phyloP scores from a whole-genome alignment of 2,329 filamentous ascomycete species.

The Diaporthe vexans region DNA sequence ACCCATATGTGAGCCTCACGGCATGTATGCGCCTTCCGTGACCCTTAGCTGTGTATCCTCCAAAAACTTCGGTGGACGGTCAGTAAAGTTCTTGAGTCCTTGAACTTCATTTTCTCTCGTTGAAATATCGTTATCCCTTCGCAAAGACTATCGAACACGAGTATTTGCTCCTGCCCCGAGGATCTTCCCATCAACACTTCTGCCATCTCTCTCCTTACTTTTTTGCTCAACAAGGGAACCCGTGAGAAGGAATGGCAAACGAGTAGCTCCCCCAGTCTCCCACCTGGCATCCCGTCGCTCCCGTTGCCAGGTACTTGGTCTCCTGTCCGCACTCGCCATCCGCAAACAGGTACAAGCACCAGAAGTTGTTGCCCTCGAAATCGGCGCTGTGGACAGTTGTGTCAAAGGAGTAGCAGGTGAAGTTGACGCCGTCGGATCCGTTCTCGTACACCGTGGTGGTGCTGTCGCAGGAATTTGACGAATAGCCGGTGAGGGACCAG shows the following conservation, averaged over 20 bases:
- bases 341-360: constrained; percentile 8
- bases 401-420: constrained; percentile 4
- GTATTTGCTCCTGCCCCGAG: too few species aligned
- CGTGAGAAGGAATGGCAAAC: constrained; percentile 12
- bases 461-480: constrained; percentile 6
- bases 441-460: constrained; percentile 17
- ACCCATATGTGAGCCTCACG: too few species aligned
- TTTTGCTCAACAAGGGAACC: background rate
- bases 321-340: background rate
- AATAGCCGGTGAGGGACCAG: constrained; percentile 25
- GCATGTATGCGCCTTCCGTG: too few species aligned
- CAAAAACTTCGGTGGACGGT: too few species aligned
- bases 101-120: too few species aligned
- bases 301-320: constrained; percentile 21
- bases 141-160: too few species aligned
- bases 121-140: too few species aligned
- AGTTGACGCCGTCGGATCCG: constrained; percentile 21
- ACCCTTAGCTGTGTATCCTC: too few species aligned
- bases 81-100: too few species aligned
- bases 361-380: constrained; percentile 24
- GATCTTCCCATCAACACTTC: too few species aligned
- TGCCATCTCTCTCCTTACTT: too few species aligned
- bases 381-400: constrained; percentile 6
- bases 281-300: constrained; percentile 14
- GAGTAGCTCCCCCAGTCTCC: constrained; percentile 21